Conservation (phyloP, 2,329 filamentous ascomycete genomes). For the Epichloe amarillans region DNA sequence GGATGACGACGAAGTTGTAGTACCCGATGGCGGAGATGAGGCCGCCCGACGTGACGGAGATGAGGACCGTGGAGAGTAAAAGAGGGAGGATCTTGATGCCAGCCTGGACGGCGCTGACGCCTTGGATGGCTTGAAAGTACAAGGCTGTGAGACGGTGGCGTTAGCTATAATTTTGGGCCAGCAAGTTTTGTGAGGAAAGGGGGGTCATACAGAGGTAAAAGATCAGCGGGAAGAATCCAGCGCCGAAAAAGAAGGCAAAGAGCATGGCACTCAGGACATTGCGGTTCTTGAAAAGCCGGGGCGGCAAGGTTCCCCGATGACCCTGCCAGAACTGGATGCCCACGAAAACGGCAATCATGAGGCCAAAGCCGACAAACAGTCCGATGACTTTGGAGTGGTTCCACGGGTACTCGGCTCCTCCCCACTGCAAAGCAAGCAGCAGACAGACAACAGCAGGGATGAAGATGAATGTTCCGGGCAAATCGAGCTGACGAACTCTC, state of each 20-base stretch:
- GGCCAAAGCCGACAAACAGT: conserved; percentile 34
- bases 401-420: conserved; percentile 39
- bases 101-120: conserved; percentile 36
- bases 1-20: conserved; percentile 26
- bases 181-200: too few relatives aligned
- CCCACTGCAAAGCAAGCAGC: conserved; percentile 44
- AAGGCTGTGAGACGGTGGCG: conserved; percentile 20
- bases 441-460: conserved; percentile 39
- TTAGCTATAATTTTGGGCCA: conserved; percentile 6
- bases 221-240: conserved; percentile 38
- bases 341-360: conserved; percentile 33
- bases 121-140: conserved; percentile 41
- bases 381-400: conserved; percentile 33
- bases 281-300: conserved; percentile 30
- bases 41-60: conserved; percentile 29
- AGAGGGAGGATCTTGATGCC: conserved; percentile 42
- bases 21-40: conserved; percentile 31
- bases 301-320: conserved; percentile 32
- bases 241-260: conserved; percentile 36
- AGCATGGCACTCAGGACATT: conserved; percentile 26
- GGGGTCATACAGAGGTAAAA: conserved; percentile 34
- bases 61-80: conserved; percentile 35
- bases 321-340: conserved; percentile 29
- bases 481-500: conserved; percentile 33
- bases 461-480: conserved; percentile 34